These are phyloP conservation scores for Tuber indicum DNA, from an alignment of 495 filamentous ascomycete genomes.

Conservation along the genomic window DNA sequence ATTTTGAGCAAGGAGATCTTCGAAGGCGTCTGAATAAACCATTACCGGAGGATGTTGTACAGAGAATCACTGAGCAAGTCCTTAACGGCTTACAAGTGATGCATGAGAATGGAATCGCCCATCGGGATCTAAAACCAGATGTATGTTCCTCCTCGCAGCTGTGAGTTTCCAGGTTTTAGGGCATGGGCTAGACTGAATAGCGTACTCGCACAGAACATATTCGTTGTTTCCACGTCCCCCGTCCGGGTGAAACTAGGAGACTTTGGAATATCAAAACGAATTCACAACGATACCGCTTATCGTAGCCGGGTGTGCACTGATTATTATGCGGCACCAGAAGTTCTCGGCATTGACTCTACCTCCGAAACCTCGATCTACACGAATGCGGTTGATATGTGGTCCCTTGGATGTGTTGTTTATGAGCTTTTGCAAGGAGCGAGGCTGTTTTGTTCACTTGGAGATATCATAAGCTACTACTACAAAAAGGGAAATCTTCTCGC, in stretches of 20 bases:
- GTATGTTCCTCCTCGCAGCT: too few species aligned
- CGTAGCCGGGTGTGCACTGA: not conserved
- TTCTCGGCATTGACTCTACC: not conserved
- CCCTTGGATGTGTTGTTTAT: not conserved
- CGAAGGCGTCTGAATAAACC: not conserved
- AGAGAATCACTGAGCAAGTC: conserved; percentile 24
- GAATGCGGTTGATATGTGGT: conserved; percentile 8
- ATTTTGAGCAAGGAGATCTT: too few species aligned
- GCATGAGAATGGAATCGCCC: conserved; percentile 1
- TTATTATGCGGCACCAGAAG: not conserved
- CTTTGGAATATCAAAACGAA: conserved; percentile 5
- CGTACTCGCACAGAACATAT: too few species aligned
- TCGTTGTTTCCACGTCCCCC: too few species aligned
- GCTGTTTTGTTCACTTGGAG: not conserved
- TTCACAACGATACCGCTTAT: not conserved
- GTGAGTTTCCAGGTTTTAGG: too few species aligned
- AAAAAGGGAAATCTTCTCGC: too few species aligned
- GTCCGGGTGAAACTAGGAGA: not conserved
- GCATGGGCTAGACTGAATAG: too few species aligned
- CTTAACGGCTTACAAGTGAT: not conserved
- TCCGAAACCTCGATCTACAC: conserved; percentile 2
- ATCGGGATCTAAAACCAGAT: conserved; percentile 8
- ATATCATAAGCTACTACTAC: too few species aligned
- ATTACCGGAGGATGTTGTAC: not conserved
- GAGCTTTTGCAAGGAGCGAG: not conserved